Conservation (phyloP, 2,329 filamentous ascomycete species). For the Cladosporium austrohemisphaericum region DNA sequence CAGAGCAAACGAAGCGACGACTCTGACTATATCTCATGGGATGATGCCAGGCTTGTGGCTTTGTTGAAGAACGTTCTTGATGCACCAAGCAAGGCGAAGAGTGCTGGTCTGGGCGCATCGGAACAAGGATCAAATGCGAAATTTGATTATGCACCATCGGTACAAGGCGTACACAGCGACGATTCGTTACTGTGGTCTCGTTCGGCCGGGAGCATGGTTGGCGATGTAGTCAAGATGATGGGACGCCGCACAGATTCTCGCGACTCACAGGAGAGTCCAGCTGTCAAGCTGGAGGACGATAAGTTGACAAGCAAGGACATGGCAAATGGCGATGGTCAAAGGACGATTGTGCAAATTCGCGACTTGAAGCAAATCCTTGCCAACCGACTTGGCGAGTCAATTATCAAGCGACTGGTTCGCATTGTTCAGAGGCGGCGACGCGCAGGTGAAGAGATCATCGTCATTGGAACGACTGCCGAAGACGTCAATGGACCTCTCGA, state of each 20-base stretch:
- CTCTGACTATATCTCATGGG: slow-evolving; percentile 22
- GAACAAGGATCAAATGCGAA: neutral
- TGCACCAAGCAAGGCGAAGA: slow-evolving; percentile 18
- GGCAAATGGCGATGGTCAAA: slow-evolving; percentile 8
- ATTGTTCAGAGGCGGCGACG: slow-evolving; percentile 69
- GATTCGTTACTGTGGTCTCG: neutral
- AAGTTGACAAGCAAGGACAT: neutral
- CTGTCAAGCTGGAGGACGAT: slow-evolving; percentile 8
- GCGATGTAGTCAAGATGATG: neutral
- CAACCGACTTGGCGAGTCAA: slow-evolving; percentile 63
- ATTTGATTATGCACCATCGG: neutral
- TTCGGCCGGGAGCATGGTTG: neutral
- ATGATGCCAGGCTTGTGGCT: slow-evolving; percentile 29
- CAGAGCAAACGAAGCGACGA: slow-evolving; percentile 5
- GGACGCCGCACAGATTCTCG: neutral
- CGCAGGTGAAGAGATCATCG: slow-evolving; percentile 66
- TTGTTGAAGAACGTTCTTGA: slow-evolving; percentile 32
- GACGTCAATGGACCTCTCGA: slow-evolving; percentile 23
- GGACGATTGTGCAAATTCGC: slow-evolving; percentile 65
- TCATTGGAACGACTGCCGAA: slow-evolving; percentile 73
- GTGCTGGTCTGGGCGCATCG: neutral
- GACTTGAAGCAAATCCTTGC: slow-evolving; percentile 76
- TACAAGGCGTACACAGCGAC: neutral
- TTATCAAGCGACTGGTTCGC: slow-evolving; percentile 67
- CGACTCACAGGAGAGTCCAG: neutral